phyloP scores from a whole-genome alignment of 2,329 filamentous ascomycete species.

The Macrophomina tecta region DNA sequence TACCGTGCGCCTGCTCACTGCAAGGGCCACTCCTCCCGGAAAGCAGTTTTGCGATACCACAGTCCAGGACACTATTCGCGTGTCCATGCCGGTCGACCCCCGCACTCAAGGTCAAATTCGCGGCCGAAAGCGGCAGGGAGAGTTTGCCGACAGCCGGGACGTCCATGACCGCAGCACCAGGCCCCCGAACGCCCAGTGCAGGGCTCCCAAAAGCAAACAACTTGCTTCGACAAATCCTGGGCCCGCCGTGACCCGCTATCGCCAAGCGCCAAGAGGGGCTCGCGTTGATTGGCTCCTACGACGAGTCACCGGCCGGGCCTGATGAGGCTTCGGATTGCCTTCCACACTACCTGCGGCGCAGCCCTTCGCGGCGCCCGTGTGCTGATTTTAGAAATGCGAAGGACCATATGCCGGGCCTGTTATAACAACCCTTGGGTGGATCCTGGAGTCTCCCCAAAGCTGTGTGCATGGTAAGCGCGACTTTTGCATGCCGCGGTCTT shows the following conservation, averaged over 20 bases:
- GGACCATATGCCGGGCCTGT: slow-evolving; percentile 2
- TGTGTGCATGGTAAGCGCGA: not conserved
- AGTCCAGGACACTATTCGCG: not conserved
- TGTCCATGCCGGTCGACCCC: not conserved
- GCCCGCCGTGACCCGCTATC: not conserved
- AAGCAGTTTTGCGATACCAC: not conserved
- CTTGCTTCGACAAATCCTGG: not conserved
- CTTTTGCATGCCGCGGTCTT: not conserved
- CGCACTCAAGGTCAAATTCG: not conserved
- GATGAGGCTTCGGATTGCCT: not conserved
- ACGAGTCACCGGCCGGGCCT: not conserved
- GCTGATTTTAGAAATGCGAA: slow-evolving; percentile 18
- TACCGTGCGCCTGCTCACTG: not conserved
- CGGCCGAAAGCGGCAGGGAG: not conserved
- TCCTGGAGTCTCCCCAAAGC: not conserved
- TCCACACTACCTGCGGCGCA: not conserved
- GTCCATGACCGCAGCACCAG: no score
- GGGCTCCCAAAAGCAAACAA: not conserved
- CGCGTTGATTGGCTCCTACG: not conserved
- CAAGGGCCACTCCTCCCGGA: not conserved
- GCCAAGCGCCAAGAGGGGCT: slow-evolving; percentile 6
- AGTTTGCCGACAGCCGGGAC: not conserved
- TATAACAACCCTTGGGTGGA: not conserved
- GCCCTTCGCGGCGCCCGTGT: slow-evolving; percentile 2
- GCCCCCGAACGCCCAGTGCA: not conserved